Base-by-base conservation (phyloP, 179 eudicot species). In the Gypsophila paniculata region DNA sequence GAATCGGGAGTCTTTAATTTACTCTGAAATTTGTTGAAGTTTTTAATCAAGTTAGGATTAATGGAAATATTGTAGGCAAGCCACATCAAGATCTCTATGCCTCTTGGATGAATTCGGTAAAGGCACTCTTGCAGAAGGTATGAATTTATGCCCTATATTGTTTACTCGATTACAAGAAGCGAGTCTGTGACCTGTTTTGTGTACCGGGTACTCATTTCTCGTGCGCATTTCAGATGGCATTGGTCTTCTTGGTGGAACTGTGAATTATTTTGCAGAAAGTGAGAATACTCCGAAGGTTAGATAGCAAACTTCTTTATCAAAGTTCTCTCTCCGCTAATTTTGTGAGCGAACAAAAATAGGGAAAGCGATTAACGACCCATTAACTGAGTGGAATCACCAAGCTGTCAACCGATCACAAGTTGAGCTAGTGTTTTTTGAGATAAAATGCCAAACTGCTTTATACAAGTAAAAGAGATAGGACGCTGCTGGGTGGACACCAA, bases 101-200 rank as follows among this genome's bases (percentile, higher is more conserved):
- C 87, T 93, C 75, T 66, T 93, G 82, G 98, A 93, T 75, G 98
- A 93, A 83, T 93, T 93, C 68, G 98, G 98, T 23, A 93, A 93
- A 85, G 98, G 98, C 73, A 93, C 98, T 76, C 96, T 93, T 48
- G 85, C 98, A 67, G 97, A 87, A 88, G 98, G 98, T 91, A 72
- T 70, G 74, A 59, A 22, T n/a, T 73, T 61, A 9, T 48, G 59
- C 39, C 46, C 52, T 58, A 2, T 53, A 13, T 55, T 51, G 0
- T 12, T 0, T 42, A 22, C 22, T 38, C 8, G 62, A 49, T 12
- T 76, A 21, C 36, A 48, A 22, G 62, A 62, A 71, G 54, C 46
- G 46, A 55, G n/a, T 51, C 54, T 25, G 23, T 70, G 61, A 42
- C 72, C 51, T 29, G 44, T 14, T 55, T 8, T 55, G 19, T 59